Percentiles rank a stretch among this genome's conserved stretches.
Evolutionary conservation across 192 early-diverging fungal genomes (phyloP).

Genomic region (Thoreauomyces humboldtii): DNA sequence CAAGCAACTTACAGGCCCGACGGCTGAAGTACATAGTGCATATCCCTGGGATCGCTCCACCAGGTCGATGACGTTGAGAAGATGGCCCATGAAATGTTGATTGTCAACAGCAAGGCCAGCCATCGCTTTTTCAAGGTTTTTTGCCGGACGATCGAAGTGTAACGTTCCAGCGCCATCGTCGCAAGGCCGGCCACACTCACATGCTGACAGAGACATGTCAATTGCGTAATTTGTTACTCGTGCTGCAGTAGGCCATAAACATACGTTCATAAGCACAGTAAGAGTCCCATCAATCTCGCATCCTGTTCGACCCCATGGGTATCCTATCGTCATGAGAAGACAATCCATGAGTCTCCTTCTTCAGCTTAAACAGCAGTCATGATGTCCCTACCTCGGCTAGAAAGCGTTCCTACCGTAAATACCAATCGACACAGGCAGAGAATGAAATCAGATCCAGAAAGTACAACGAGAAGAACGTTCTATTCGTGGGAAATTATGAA

Average conservation of each 20-base stretch:
- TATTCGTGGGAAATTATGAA: too few species aligned
- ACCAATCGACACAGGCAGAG: background rate
- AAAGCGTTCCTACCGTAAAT: background rate
- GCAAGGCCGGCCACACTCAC: background rate
- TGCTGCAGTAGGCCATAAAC: too few species aligned
- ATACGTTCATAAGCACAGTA: background rate
- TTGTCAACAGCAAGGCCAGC: background rate
- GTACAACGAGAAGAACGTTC: background rate
- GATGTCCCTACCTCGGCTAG: background rate
- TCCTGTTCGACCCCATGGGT: background rate
- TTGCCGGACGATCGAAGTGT: background rate
- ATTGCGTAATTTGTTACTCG: too few species aligned
- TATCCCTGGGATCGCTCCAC: background rate
- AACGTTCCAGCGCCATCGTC: background rate
- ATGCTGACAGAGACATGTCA: constrained; percentile 6
- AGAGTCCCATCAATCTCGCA: background rate
- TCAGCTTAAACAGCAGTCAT: background rate
- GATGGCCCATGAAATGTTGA: background rate
- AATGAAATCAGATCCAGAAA: background rate
- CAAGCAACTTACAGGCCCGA: background rate
- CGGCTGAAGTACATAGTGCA: background rate
- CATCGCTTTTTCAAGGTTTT: background rate
- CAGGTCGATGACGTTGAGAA: background rate
- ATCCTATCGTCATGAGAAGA: background rate
- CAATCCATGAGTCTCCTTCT: background rate